These are phyloP conservation scores for Aspergillus udagawae DNA, from an alignment of 2,329 filamentous ascomycete genomes.

Conservation along the genomic window DNA sequence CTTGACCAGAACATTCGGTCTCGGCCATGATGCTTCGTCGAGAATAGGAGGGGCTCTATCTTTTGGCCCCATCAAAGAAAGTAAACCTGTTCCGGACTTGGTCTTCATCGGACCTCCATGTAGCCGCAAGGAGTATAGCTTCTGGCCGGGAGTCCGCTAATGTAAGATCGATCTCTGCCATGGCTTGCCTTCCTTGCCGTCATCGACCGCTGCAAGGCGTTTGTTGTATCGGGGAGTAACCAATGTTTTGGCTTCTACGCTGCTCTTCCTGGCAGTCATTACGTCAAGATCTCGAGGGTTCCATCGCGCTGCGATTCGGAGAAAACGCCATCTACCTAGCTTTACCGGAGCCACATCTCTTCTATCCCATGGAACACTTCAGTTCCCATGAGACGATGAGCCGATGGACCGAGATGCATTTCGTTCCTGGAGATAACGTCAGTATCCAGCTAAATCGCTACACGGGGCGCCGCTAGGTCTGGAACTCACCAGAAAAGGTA, in stretches of 20 bases:
- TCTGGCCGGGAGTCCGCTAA: neutral
- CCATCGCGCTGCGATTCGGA: neutral
- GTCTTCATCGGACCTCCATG: neutral
- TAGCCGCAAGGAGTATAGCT: neutral
- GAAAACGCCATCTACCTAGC: neutral
- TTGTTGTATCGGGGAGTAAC: constrained; percentile 7
- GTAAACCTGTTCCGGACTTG: neutral
- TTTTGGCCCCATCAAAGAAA: neutral
- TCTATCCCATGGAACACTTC: constrained; percentile 37
- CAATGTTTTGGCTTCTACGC: neutral
- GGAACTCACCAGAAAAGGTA: constrained; percentile 39
- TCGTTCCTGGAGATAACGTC: constrained; percentile 32
- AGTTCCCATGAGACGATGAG: constrained; percentile 35
- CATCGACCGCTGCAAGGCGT: neutral
- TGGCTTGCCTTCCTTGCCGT: neutral
- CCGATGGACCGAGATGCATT: constrained; percentile 37
- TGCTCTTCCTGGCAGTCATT: neutral
- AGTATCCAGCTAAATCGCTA: constrained; percentile 1
- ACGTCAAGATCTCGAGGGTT: neutral
- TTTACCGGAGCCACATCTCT: constrained; percentile 26
- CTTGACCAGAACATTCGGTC: constrained; percentile 5
- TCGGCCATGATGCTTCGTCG: neutral
- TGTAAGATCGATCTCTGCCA: neutral
- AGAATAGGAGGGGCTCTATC: neutral
- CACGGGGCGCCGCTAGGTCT: constrained; percentile 1